Evolutionary conservation across 495 filamentous ascomycete genomes (phyloP).

Genomic region (Aspergillus incahuasiensis): DNA sequence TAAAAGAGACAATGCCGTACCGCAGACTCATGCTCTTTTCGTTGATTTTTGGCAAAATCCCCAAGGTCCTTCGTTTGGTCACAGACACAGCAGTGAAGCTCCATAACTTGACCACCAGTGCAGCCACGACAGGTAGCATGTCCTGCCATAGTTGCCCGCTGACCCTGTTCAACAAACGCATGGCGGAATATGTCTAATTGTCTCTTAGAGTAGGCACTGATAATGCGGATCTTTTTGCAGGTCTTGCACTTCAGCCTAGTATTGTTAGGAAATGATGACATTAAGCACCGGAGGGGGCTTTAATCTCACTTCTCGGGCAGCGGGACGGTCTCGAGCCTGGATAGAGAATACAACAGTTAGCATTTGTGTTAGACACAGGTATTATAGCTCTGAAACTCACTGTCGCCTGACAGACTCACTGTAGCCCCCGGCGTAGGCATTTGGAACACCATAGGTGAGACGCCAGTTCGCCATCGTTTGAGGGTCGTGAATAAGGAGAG

Average conservation of each 20-base stretch:
- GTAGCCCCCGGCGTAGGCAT: slow-evolving; percentile 28
- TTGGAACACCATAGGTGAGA: slow-evolving; percentile 1
- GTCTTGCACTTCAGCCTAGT: slow-evolving; percentile 45
- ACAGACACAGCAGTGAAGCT: slow-evolving; percentile 46
- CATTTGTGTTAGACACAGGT: not conserved
- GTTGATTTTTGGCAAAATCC: slow-evolving; percentile 55
- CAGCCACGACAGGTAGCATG: slow-evolving; percentile 24
- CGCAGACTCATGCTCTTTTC: slow-evolving; percentile 39
- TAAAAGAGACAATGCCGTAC: slow-evolving; percentile 34
- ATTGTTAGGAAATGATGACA: slow-evolving; percentile 4
- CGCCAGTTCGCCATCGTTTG: not conserved
- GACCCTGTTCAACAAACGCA: slow-evolving; percentile 13
- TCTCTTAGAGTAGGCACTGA: slow-evolving; percentile 40
- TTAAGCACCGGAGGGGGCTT: not conserved
- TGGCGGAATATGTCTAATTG: slow-evolving; percentile 38
- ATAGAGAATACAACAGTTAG: not conserved
- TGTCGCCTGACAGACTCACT: slow-evolving; percentile 20
- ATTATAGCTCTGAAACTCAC: slow-evolving; percentile 15
- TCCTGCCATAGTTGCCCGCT: slow-evolving; percentile 6
- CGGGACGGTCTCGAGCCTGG: slow-evolving; percentile 22
- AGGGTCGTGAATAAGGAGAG: too few relatives aligned
- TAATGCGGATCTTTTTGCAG: slow-evolving; percentile 39
- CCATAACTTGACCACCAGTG: slow-evolving; percentile 21
- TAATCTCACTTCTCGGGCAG: slow-evolving; percentile 27
- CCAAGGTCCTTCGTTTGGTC: slow-evolving; percentile 39